Percentiles rank a stretch among this genome's conserved stretches.
Conservation (phyloP, 2,329 filamentous ascomycete genomes). For the Hypocreales sp. region DNA sequence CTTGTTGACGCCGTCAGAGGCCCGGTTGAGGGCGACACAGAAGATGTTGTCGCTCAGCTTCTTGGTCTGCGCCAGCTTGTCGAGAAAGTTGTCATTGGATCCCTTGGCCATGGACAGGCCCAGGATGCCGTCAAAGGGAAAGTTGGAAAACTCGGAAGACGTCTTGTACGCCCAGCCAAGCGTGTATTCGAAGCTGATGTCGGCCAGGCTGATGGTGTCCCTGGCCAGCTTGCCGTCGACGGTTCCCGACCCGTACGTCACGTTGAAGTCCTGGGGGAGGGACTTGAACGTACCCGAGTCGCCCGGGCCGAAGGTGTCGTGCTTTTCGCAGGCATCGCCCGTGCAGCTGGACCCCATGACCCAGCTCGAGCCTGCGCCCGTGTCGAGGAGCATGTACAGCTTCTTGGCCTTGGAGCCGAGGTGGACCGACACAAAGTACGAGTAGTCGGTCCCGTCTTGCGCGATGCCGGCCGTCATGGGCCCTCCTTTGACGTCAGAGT, state of each 20-base stretch:
- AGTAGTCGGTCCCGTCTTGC: constrained; percentile 51
- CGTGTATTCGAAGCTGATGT: constrained; percentile 44
- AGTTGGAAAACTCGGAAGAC: constrained; percentile 58
- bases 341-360: constrained; percentile 60
- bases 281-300: constrained; percentile 50
- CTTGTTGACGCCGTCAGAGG: constrained; percentile 47
- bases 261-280: constrained; percentile 38
- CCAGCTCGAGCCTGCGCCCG: constrained; percentile 63
- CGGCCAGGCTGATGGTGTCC: constrained; percentile 53
- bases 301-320: constrained; percentile 51
- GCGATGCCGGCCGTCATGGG: constrained; percentile 37
- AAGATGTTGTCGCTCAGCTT: constrained; percentile 50
- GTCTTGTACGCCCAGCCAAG: constrained; percentile 62
- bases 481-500: constrained; percentile 27
- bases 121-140: constrained; percentile 79
- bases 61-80: constrained; percentile 39
- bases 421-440: constrained; percentile 44
- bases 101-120: constrained; percentile 53
- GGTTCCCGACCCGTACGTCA: constrained; percentile 64
- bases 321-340: constrained; percentile 48
- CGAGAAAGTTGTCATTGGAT: constrained; percentile 50
- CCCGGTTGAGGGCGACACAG: constrained; percentile 54
- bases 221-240: constrained; percentile 51
- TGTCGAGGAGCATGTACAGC: constrained; percentile 49
- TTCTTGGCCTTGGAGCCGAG: constrained; percentile 38